Evolutionary conservation across 2,329 filamentous ascomycete genomes (phyloP).

Genomic region (Cylindrodendrum hubeiense): DNA sequence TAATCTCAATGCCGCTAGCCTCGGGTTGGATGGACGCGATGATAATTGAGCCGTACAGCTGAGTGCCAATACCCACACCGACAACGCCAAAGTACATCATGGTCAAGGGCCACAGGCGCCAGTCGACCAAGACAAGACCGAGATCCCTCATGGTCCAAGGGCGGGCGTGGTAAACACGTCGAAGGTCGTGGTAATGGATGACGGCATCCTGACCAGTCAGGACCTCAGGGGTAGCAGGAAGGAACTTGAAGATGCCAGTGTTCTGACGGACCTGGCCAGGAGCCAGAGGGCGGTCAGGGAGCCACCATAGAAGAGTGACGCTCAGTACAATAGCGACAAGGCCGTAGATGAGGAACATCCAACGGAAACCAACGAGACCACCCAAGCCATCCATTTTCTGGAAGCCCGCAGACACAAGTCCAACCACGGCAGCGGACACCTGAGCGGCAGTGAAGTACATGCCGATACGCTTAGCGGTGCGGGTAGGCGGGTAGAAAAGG

Average conservation of each 20-base stretch:
- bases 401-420: slow-evolving; percentile 90
- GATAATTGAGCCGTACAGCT: slow-evolving; percentile 89
- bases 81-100: slow-evolving; percentile 97
- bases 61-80: slow-evolving; percentile 90
- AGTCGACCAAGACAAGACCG: slow-evolving; percentile 79
- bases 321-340: slow-evolving; percentile 80
- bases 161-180: slow-evolving; percentile 80
- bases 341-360: slow-evolving; percentile 94
- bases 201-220: slow-evolving; percentile 81
- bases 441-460: slow-evolving; percentile 92
- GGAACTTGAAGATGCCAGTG: slow-evolving; percentile 69
- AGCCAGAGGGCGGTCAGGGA: slow-evolving; percentile 83
- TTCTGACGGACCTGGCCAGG: slow-evolving; percentile 72
- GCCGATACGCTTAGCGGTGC: slow-evolving; percentile 89
- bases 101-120: slow-evolving; percentile 87
- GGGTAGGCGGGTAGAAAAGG: slow-evolving; percentile 89
- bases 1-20: slow-evolving; percentile 81
- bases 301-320: slow-evolving; percentile 85
- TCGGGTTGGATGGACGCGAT: slow-evolving; percentile 81
- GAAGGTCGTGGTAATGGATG: slow-evolving; percentile 87
- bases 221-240: slow-evolving; percentile 78
- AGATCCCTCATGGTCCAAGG: slow-evolving; percentile 82
- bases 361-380: slow-evolving; percentile 85
- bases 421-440: slow-evolving; percentile 89
- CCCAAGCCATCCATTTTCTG: slow-evolving; percentile 87